These are phyloP conservation scores for Suillus discolor DNA, from an alignment of 768 basidiomycete species.

Conservation along the genomic window DNA sequence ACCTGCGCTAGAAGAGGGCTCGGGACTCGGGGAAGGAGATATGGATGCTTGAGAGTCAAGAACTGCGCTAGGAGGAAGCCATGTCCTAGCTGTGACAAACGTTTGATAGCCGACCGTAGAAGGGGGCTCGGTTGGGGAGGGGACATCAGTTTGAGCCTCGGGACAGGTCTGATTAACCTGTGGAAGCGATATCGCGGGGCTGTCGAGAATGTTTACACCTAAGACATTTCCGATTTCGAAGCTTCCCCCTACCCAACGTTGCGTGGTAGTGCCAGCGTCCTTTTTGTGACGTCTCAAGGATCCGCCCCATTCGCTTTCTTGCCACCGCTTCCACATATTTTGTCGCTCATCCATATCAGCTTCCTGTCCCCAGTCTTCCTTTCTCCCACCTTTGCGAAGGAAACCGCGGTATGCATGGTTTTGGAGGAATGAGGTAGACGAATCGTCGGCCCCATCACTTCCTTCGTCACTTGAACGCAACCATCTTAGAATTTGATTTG, in stretches of 20 bases:
- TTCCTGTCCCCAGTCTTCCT: slow-evolving; percentile 67
- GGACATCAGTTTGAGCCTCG: slow-evolving; percentile 5
- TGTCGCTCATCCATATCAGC: slow-evolving; percentile 51
- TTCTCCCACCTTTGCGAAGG: slow-evolving; percentile 60
- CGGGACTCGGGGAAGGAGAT: not conserved
- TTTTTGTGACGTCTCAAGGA: slow-evolving; percentile 39
- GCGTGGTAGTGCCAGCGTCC: slow-evolving; percentile 30
- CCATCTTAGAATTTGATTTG: slow-evolving; percentile 26
- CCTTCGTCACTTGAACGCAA: slow-evolving; percentile 23
- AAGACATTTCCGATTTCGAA: slow-evolving; percentile 81
- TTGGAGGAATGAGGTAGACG: slow-evolving; percentile 47
- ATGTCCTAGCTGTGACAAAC: not conserved
- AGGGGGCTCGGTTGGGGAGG: not conserved
- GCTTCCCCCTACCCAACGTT: slow-evolving; percentile 68
- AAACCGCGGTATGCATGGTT: slow-evolving; percentile 68
- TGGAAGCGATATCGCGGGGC: not conserved
- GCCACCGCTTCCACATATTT: slow-evolving; percentile 65
- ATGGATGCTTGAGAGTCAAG: not conserved
- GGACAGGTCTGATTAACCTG: not conserved
- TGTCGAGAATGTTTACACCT: slow-evolving; percentile 61
- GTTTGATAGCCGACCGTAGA: slow-evolving; percentile 12
- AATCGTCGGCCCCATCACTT: slow-evolving; percentile 37
- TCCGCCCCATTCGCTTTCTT: slow-evolving; percentile 65
- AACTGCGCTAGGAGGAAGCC: not conserved
- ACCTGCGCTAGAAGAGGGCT: slow-evolving; percentile 26